These are phyloP conservation scores for Dioscorea cayenensis DNA, from an alignment of 116 monocot genomes.

Conservation along the genomic window DNA sequence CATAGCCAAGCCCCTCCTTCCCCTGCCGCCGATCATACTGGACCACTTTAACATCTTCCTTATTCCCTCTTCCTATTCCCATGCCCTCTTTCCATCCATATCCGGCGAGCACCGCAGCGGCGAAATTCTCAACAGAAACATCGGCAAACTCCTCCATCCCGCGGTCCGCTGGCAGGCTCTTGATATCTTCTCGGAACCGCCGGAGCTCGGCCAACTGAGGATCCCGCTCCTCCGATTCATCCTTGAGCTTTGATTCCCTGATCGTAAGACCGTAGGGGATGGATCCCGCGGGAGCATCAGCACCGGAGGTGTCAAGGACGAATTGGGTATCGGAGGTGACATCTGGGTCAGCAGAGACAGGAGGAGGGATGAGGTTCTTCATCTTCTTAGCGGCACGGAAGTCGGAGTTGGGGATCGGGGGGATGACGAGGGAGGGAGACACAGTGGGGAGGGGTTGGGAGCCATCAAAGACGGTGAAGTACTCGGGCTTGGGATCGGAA, in stretches of 20 bases:
- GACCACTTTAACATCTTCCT: conserved; percentile 58
- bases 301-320: conserved; percentile 41
- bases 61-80: conserved; percentile 53
- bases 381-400: conserved; percentile 32
- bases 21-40: conserved; percentile 56
- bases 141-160: conserved; percentile 73
- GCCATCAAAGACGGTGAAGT: conserved; percentile 61
- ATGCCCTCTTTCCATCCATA: conserved; percentile 86
- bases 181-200: conserved; percentile 42
- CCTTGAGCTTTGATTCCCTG: conserved; percentile 9
- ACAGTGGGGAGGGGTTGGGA: conserved; percentile 29
- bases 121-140: conserved; percentile 57
- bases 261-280: conserved; percentile 59
- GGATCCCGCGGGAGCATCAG: conserved; percentile 10
- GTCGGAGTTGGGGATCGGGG: conserved; percentile 61
- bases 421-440: conserved; percentile 28
- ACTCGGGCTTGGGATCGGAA: conserved; percentile 9
- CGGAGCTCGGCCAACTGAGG: conserved; percentile 3
- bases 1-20: conserved; percentile 60
- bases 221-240: conserved; percentile 1
- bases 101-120: conserved; percentile 53
- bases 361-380: conserved; percentile 41
- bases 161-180: conserved; percentile 57
- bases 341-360: conserved; percentile 6
- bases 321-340: conserved; percentile 21